phyloP scores from a whole-genome alignment of 495 filamentous ascomycete genomes.

The Gamarada debralockiae region DNA sequence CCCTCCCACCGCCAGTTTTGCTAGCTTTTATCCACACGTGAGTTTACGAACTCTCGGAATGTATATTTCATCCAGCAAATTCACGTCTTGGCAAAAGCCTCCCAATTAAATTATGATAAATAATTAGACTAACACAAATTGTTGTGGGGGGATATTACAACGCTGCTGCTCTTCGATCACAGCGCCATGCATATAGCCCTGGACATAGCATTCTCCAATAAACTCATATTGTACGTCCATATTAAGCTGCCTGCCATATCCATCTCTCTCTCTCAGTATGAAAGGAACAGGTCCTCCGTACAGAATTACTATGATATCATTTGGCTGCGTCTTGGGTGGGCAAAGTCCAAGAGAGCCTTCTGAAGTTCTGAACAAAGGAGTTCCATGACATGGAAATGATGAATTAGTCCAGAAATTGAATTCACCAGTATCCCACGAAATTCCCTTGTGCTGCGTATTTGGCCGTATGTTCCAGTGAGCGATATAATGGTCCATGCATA shows the following conservation, averaged over 20 bases:
- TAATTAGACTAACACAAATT: no score
- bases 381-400: slow-evolving; percentile 1
- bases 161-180: no score
- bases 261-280: not conserved
- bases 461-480: not conserved
- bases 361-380: not conserved
- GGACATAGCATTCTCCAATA: not conserved
- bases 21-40: no score
- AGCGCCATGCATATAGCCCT: not conserved
- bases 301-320: not conserved
- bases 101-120: no score
- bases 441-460: not conserved
- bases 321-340: not conserved
- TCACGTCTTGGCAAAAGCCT: no score
- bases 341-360: not conserved
- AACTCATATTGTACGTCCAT: not conserved
- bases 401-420: not conserved
- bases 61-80: no score
- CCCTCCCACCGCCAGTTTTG: no score
- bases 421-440: not conserved
- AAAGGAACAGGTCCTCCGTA: not conserved
- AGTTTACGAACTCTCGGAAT: no score
- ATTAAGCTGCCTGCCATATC: no score
- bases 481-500: not conserved
- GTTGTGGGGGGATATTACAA: no score